A percentile compares a stretch with the other conserved stretches of the same genome.
Evolutionary conservation across 257 asterid species (phyloP).

Genomic region (Przewalskia tangutica): DNA sequence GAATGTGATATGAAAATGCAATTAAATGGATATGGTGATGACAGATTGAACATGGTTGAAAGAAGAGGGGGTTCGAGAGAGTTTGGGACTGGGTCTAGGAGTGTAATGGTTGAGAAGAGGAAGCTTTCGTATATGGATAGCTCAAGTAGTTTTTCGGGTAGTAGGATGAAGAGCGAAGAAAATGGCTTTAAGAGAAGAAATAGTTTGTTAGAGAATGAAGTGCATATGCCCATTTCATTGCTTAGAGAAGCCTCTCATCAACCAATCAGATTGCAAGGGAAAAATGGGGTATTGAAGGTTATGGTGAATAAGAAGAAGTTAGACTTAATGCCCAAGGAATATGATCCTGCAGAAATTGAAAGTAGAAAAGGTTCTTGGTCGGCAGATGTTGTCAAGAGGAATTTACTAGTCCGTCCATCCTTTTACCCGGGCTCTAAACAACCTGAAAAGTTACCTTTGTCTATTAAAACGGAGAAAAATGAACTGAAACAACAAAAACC

Average conservation of each 20-base stretch:
- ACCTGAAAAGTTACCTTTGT: slow-evolving; percentile 30
- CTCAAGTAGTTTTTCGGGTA: slow-evolving; percentile 23
- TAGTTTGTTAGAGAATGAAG: slow-evolving; percentile 41
- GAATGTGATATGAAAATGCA: slow-evolving; percentile 41
- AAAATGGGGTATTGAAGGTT: slow-evolving; percentile 91
- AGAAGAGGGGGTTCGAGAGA: slow-evolving; percentile 31
- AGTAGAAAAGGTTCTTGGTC: slow-evolving; percentile 33
- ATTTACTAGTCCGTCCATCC: slow-evolving; percentile 22
- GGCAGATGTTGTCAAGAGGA: slow-evolving; percentile 33
- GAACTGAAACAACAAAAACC: slow-evolving; percentile 24
- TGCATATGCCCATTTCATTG: slow-evolving; percentile 40
- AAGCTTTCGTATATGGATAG: slow-evolving; percentile 35
- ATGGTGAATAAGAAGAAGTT: slow-evolving; percentile 72
- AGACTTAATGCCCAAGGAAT: slow-evolving; percentile 34
- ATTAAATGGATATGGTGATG: slow-evolving; percentile 41
- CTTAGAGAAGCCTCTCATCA: slow-evolving; percentile 39
- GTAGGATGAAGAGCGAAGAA: slow-evolving; percentile 38
- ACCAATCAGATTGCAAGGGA: slow-evolving; percentile 85
- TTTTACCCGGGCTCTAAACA: slow-evolving; percentile 24
- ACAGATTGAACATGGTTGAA: slow-evolving; percentile 28
- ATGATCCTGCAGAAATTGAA: slow-evolving; percentile 33
- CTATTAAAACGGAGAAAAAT: slow-evolving; percentile 27
- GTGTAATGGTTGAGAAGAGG: slow-evolving; percentile 42
- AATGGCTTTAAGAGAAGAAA: slow-evolving; percentile 23
- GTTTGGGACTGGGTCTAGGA: slow-evolving; percentile 38